Percentiles rank a stretch among this genome's conserved stretches.
These are phyloP conservation scores for Asterophora lycoperdoides DNA, from an alignment of 768 basidiomycete species.

Conservation along the genomic window DNA sequence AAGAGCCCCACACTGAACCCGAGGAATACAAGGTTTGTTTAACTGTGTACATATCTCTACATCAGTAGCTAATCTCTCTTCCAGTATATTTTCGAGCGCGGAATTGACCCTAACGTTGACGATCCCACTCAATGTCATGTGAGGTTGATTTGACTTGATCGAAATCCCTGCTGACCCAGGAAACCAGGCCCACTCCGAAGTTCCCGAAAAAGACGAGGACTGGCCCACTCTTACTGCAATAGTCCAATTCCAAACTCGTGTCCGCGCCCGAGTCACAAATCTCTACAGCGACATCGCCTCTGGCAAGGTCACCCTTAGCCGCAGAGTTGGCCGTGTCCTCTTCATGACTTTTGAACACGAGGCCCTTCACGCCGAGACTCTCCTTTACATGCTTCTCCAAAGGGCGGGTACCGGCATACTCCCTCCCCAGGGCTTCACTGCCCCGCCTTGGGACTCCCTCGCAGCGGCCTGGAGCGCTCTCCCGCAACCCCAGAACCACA, in stretches of 20 bases:
- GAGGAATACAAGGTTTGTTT: slow-evolving; percentile 62
- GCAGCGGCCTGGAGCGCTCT: slow-evolving; percentile 44
- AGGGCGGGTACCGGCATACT: slow-evolving; percentile 73
- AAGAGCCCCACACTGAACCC: slow-evolving; percentile 82
- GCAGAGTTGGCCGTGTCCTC: slow-evolving; percentile 71
- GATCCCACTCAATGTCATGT: slow-evolving; percentile 86
- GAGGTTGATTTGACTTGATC: slow-evolving; percentile 21
- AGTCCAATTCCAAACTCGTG: slow-evolving; percentile 71
- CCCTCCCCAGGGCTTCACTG: slow-evolving; percentile 69
- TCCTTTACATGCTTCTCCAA: slow-evolving; percentile 93
- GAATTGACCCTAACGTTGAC: slow-evolving; percentile 94
- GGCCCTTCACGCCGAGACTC: slow-evolving; percentile 84
- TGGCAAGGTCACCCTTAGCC: slow-evolving; percentile 49
- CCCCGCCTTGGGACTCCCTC: slow-evolving; percentile 67
- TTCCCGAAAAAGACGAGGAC: slow-evolving; percentile 73
- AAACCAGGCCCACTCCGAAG: slow-evolving; percentile 78
- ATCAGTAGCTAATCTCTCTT: slow-evolving; percentile 2
- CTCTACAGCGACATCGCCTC: slow-evolving; percentile 69
- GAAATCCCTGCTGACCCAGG: too few species aligned
- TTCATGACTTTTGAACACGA: slow-evolving; percentile 94
- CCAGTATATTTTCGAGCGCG: slow-evolving; percentile 83
- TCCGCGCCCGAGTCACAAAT: slow-evolving; percentile 63
- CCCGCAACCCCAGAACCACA: slow-evolving; percentile 37
- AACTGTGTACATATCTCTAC: slow-evolving; percentile 2
- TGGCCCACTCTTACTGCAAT: slow-evolving; percentile 80